phyloP scores from a whole-genome alignment of 2,329 filamentous ascomycete genomes.

The Escovopsis weberi region DNA sequence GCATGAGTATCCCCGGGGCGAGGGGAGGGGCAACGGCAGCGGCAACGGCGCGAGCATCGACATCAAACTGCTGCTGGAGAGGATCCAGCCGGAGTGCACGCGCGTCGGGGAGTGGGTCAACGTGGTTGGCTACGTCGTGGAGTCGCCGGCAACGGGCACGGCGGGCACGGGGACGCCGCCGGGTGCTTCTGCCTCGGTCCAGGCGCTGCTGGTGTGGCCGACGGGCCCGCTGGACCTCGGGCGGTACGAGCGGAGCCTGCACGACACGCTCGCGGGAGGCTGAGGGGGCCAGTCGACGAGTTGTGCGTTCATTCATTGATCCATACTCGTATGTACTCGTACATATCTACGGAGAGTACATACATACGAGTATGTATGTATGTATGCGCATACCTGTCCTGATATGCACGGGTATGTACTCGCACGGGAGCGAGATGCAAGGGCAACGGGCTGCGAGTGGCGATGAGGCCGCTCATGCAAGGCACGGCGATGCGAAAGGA shows the following conservation, averaged over 20 bases:
- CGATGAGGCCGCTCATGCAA: too few species aligned
- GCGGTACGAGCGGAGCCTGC: constrained; percentile 51
- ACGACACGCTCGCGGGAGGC: constrained; percentile 11
- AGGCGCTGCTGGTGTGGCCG: constrained; percentile 66
- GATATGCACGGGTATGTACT: too few species aligned
- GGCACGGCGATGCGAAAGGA: too few species aligned
- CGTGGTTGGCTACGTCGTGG: constrained; percentile 62
- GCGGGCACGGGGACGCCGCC: neutral
- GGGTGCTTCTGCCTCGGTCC: constrained; percentile 32
- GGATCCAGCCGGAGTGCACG: constrained; percentile 46
- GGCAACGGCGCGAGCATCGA: constrained; percentile 22
- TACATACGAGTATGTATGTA: too few species aligned
- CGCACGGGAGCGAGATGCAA: too few species aligned
- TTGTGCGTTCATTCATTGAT: too few species aligned
- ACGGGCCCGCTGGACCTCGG: constrained; percentile 58
- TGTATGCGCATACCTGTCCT: too few species aligned
- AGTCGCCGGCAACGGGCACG: constrained; percentile 7
- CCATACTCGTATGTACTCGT: too few species aligned
- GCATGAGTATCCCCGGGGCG: constrained; percentile 44
- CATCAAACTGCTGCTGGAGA: constrained; percentile 54
- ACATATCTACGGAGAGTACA: too few species aligned
- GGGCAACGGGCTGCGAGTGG: too few species aligned
- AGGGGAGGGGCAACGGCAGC: constrained; percentile 40
- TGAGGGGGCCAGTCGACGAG: too few species aligned
- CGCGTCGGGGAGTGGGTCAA: constrained; percentile 78